Base-by-base conservation (phyloP, 1,284 basidiomycete genomes). In the Leucoagaricus sp. region DNA sequence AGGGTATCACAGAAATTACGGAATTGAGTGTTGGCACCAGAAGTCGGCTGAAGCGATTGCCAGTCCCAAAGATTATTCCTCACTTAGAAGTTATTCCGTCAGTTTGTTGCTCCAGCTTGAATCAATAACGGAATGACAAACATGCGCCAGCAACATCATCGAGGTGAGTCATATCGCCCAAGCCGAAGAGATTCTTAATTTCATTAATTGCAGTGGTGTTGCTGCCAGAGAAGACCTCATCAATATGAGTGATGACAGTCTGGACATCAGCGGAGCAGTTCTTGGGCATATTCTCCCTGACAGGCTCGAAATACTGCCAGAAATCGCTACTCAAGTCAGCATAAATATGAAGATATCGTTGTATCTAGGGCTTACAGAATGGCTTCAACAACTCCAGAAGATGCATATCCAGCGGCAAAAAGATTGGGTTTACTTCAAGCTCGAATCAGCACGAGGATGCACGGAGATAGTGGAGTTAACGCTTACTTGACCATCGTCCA, bases 251-350 rank as follows among this genome's bases (percentile, higher is more conserved):
- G 58, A 90, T 80, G 17, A 85, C 86, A n/a, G 78, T 79, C 65
- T 86, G 71, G 25, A 90, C 79, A 63, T 91, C 88, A 0, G 84
- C 78, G 10, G 86, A 89, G 69, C 88, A 91, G 67, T 91, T 90
- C 61, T 75, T 64, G 0, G 87, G 85, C 86, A 89, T 90, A 63
- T 83, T 75, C 60, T 83, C 75, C 9, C 82, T 79, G 59, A 88
- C 81, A 15, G 86, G 86, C 60, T 87, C 85, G 69, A 87, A 89
- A 66, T 89, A 91, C 54, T 74, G 75, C 81, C 87, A 89, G 66
- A 81, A 89, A 64, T 88, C 75, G 1, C 84, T 86, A 56, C 29
- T 31, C 64, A 47, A 70, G 45, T 46, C 17, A 46, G 26, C 40
- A 49, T 12, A 50, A 3, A 9, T 29, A 10, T 38, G 50, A 17